Conservation (phyloP, 2,329 filamentous ascomycete species). For the Aspergillus sp. region DNA sequence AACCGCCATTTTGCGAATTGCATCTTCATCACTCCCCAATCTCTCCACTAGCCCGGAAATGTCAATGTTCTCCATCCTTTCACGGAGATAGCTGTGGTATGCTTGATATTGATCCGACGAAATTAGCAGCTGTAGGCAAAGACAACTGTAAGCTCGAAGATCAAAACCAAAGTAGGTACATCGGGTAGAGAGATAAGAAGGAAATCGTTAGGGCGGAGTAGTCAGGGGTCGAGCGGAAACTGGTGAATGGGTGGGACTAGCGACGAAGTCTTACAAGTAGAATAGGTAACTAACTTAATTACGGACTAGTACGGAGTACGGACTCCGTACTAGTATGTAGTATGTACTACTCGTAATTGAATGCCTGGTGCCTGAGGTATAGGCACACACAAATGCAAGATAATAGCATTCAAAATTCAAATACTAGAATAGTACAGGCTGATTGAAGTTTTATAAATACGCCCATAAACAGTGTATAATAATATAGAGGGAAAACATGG, state of each 20-base stretch:
- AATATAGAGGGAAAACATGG: too few species aligned
- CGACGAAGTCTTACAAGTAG: too few species aligned
- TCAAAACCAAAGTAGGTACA: too few species aligned
- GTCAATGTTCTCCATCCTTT: constrained; percentile 51
- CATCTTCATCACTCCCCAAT: constrained; percentile 68
- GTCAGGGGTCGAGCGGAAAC: neutral
- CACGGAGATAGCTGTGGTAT: neutral
- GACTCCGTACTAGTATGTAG: neutral
- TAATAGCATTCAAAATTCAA: too few species aligned
- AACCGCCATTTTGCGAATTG: constrained; percentile 93
- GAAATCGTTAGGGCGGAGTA: too few species aligned
- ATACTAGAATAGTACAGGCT: too few species aligned
- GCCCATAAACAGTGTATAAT: too few species aligned
- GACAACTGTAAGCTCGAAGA: neutral
- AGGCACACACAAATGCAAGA: too few species aligned
- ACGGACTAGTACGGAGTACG: too few species aligned
- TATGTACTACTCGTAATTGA: neutral
- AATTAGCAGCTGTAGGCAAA: neutral
- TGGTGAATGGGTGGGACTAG: too few species aligned
- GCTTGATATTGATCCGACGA: neutral
- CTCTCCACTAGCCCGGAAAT: constrained; percentile 55
- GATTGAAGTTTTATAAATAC: too few species aligned
- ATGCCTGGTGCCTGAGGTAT: neutral
- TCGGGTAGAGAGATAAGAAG: too few species aligned
- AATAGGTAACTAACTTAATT: neutral